phyloP scores from a whole-genome alignment of 2,329 filamentous ascomycete species.

The Beauveria scarabaeidicola region DNA sequence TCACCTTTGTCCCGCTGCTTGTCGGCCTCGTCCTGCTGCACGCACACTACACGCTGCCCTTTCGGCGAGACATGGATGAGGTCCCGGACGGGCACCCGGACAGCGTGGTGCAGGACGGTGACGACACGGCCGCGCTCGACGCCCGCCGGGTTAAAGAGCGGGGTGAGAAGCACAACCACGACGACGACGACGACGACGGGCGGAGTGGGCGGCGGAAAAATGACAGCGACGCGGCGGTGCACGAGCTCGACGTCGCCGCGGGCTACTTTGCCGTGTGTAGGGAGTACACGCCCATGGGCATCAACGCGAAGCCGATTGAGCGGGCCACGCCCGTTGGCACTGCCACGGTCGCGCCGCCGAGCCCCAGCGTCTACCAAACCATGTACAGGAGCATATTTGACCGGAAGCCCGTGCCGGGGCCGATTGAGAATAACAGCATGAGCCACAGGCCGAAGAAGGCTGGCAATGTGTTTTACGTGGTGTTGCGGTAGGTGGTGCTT shows the following conservation, averaged over 20 bases:
- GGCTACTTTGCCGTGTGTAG: conserved; percentile 94
- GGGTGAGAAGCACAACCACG: conserved; percentile 27
- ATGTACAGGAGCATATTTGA: conserved; percentile 98
- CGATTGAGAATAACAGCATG: conserved; percentile 38
- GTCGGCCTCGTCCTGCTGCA: conserved; percentile 53
- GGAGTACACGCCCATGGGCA: conserved; percentile 83
- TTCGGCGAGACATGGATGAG: conserved; percentile 32
- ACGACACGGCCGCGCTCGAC: conserved; percentile 58
- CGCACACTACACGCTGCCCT: conserved; percentile 60
- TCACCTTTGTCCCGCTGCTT: conserved; percentile 77
- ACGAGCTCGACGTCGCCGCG: conserved; percentile 68
- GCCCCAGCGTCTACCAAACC: conserved; percentile 91
- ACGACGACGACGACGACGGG: conserved; percentile 27
- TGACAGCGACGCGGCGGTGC: background rate
- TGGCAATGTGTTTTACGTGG: conserved; percentile 88
- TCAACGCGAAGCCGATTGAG: conserved; percentile 89
- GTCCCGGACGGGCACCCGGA: conserved; percentile 23
- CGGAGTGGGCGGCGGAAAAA: background rate
- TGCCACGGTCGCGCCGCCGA: conserved; percentile 64
- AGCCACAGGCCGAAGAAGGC: conserved; percentile 54
- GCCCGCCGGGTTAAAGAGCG: conserved; percentile 54
- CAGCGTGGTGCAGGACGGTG: conserved; percentile 47
- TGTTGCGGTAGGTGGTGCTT: conserved; percentile 55
- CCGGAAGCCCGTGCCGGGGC: conserved; percentile 48
- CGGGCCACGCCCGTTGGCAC: conserved; percentile 72